Evolutionary conservation across 208 protist species (phyloP), one percentile per base, ranked within the genome.

Genomic region (Crithidia bombi): DNA sequence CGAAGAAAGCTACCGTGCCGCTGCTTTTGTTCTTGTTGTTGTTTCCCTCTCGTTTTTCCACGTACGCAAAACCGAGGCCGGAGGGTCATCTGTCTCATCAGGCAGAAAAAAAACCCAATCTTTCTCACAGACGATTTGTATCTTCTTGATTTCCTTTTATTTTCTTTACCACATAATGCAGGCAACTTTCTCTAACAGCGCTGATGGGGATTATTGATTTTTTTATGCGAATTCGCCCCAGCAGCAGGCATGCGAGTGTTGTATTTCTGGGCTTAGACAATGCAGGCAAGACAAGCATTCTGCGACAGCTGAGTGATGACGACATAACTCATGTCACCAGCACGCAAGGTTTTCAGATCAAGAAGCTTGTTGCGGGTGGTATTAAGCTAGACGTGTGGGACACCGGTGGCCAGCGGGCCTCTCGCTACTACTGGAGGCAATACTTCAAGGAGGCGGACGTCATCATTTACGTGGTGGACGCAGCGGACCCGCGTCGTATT

Each of bases 341-440:
- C 32, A 99, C 98, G 19, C 95, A 98, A 59, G 98, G 98, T 14
- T 99, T 99, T 73, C 98, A 98, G 62, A 98, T 99, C 49, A 99
- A 99, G 83, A 96, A 91, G 21, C 77, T 99, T 6, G 35, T 78
- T 21, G 76, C 82, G 6, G 81, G 92, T 12, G 85, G 89, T 7
- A 87, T 99, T 49, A 98, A 98, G 71, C 81, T 99, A 35, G 98
- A 98, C 75, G 93, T 99, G 30, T 99, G 97, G 96, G 98, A 99
- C 81, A 97, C 99, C 72, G 98, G 98, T 21, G 98, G 96, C 12
- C 97, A 99, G 73, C 84, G 86, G 19, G 84, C 83, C 28, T 95
- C 98, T 41, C 90, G 98, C 5, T 90, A 92, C 33, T 99, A 99
- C 87, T 99, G 98, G 98, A 67, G 95, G 33, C 96, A 99, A 80